These are phyloP conservation scores for Piromyces finnis DNA, from an alignment of 192 early-diverging fungal genomes.

Conservation along the genomic window DNA sequence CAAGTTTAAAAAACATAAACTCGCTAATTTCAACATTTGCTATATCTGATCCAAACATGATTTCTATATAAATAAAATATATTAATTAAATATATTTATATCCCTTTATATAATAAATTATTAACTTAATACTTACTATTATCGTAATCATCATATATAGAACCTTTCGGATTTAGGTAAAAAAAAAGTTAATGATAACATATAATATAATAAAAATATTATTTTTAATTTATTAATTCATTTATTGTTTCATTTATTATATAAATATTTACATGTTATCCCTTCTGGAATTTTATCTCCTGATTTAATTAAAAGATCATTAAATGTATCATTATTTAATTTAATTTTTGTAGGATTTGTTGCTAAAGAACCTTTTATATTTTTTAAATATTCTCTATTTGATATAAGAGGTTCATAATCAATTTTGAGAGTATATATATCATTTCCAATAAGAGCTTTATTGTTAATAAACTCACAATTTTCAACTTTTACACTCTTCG, in stretches of 20 bases:
- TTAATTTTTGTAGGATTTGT: background rate
- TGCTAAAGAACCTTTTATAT: background rate
- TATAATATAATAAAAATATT: no score
- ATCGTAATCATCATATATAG: background rate
- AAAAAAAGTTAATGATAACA: no score
- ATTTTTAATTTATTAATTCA: no score
- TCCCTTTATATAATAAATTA: no score
- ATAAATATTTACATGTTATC: background rate
- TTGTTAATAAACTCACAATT: background rate
- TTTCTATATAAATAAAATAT: background rate
- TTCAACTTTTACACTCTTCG: background rate
- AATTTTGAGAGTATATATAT: no score
- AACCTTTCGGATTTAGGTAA: background rate
- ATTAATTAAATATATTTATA: no score
- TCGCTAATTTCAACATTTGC: background rate
- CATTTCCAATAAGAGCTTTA: no score
- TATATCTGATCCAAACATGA: background rate
- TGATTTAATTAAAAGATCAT: background rate
- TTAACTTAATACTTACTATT: background rate
- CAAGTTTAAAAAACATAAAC: background rate
- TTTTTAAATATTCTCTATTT: background rate
- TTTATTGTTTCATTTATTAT: no score
- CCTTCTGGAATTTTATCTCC: background rate
- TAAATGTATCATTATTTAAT: background rate
- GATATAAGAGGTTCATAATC: background rate